Evolutionary conservation across 176 grass and related monocot genomes (phyloP).

Genomic region (Panicum miliaceum): DNA sequence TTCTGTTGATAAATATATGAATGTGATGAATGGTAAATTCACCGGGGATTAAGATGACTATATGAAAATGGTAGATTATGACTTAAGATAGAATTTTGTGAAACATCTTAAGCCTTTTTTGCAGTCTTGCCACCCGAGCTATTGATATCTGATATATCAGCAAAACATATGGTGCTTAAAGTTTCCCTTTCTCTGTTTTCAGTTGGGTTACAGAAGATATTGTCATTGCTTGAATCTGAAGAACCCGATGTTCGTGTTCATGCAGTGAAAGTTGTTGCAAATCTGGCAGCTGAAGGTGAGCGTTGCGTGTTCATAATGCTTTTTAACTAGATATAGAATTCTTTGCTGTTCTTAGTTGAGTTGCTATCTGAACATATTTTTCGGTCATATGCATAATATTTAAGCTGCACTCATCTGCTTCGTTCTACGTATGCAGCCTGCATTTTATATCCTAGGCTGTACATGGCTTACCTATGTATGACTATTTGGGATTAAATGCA

Average conservation of each 20-base stretch:
- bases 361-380: constrained; percentile 15
- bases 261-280: constrained; percentile 98
- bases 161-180: constrained; percentile 28
- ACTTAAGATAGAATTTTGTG: background rate
- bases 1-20: background rate
- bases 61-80: constrained; percentile 25
- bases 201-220: constrained; percentile 99
- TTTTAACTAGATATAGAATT: background rate
- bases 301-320: constrained; percentile 24
- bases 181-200: constrained; percentile 45
- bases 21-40: background rate
- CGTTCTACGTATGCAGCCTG: background rate
- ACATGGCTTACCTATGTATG: background rate
- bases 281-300: constrained; percentile 97
- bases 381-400: background rate
- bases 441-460: constrained; percentile 2
- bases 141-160: background rate
- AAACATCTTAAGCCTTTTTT: background rate
- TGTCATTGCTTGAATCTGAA: constrained; percentile 97
- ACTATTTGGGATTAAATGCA: background rate
- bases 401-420: constrained; percentile 4
- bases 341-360: too few relatives aligned
- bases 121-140: background rate
- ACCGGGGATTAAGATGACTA: background rate
- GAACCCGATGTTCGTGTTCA: constrained; percentile 97